Base-by-base conservation (phyloP, 2,329 filamentous ascomycete genomes). In the Ophiocordyceps sinensis region DNA sequence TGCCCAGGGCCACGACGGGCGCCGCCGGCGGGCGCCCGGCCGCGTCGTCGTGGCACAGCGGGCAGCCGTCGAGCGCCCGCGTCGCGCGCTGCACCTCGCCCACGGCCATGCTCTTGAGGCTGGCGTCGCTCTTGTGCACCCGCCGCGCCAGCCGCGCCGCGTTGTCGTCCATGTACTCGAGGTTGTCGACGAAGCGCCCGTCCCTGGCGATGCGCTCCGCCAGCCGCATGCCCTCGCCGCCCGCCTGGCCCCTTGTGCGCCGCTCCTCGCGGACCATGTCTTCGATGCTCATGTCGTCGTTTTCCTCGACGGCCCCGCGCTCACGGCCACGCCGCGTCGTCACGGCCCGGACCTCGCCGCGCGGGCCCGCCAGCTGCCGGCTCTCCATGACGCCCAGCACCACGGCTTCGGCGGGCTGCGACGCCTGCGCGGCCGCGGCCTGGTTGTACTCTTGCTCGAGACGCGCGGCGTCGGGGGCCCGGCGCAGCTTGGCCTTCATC, bases 81-180 rank as follows among this genome's bases (percentile, higher is more conserved):
- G 88, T 87, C 68, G 93, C 82, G 59, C 85, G 88, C 50, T 94
- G 86, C 56, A 89, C 94, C 45, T 96, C 88, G 52, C 71, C 71
- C 47, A 98, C 84, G 4, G 93, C 87, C 40, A 77, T 74, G 57
- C 88, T 94, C 57, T 87, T 88, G 44, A 98, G 74, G 59, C 86
- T 87, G 47, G 85, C 70, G 49, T 94, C 85, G 32, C 82, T 89
- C 58, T 88, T 91, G 56, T 94, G 83, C 13, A 94, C 82, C 23
- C 84, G 79, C 53, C 79, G 82, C 26, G 89, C 88, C 12, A 98
- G 77, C 61, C 89, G 94, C 40, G 78, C 74, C 14, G 91, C 91
- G 55, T 98, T 96, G 51, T 96, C 91, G 57, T 98, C 89, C 71
- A 96, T 83, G 63, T 98, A 98, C 41, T 98, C 89, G 23, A 98